phyloP scores from a whole-genome alignment of 768 basidiomycete species.

The Phaffia tasmanica region DNA sequence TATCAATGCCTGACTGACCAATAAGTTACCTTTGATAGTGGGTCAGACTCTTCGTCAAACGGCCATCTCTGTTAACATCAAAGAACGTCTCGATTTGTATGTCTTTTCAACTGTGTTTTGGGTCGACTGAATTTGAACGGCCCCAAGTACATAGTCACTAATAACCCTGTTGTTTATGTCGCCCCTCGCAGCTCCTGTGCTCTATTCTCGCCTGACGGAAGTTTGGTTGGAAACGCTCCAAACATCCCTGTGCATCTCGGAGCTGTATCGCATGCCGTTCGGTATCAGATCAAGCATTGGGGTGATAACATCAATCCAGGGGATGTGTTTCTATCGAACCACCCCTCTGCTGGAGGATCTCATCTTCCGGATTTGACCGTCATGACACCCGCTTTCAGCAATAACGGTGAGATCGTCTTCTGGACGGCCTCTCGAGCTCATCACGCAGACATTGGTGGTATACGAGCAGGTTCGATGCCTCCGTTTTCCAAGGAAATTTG shows the following conservation, averaged over 20 bases:
- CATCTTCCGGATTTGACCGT: constrained; percentile 31
- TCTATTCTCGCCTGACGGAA: constrained; percentile 30
- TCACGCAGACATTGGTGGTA: constrained; percentile 27
- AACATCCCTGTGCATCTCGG: constrained; percentile 32
- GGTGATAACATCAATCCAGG: constrained; percentile 25
- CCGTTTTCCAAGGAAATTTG: constrained; percentile 29
- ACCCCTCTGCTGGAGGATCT: constrained; percentile 25
- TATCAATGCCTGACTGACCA: background rate
- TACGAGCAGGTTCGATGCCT: constrained; percentile 29
- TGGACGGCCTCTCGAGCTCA: constrained; percentile 27
- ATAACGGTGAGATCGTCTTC: constrained; percentile 27
- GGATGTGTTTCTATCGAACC: constrained; percentile 31
- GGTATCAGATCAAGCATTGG: constrained; percentile 27
- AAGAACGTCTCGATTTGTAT: constrained; percentile 29
- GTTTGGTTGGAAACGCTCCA: constrained; percentile 34
- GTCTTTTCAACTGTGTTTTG: no score
- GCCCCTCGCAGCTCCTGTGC: constrained; percentile 26
- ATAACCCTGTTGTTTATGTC: no score
- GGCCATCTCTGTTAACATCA: constrained; percentile 10
- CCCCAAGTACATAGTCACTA: no score
- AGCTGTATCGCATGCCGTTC: constrained; percentile 30
- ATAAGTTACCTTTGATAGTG: constrained; percentile 4
- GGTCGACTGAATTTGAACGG: no score
- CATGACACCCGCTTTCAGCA: constrained; percentile 29
- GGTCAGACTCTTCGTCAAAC: constrained; percentile 21